Conservation (phyloP, 768 basidiomycete species). For the Russula vinacea region DNA sequence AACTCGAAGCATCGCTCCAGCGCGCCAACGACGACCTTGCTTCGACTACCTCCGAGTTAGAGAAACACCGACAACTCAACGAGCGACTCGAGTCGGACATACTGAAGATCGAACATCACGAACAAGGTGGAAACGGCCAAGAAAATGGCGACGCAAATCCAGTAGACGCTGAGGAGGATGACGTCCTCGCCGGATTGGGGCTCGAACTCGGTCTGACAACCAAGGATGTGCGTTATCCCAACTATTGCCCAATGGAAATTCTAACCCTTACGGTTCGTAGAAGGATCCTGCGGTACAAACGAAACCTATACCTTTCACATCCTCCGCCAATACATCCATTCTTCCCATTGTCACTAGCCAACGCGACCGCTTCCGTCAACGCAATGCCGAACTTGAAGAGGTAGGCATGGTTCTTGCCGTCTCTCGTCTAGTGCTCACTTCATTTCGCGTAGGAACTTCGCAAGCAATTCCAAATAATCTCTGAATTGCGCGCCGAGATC, state of each 20-base stretch:
- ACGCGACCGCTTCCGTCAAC: conserved; percentile 93
- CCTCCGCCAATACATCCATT: conserved; percentile 87
- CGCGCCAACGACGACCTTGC: conserved; percentile 57
- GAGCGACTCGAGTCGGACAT: conserved; percentile 92
- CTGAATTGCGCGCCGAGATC: conserved; percentile 89
- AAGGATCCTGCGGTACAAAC: conserved; percentile 41
- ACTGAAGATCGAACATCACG: conserved; percentile 69
- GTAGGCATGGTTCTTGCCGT: conserved; percentile 39
- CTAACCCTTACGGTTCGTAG: background rate
- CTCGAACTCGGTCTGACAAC: conserved; percentile 66
- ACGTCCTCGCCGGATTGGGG: conserved; percentile 57
- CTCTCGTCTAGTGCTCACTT: background rate
- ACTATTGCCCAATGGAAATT: background rate
- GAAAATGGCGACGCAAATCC: conserved; percentile 33
- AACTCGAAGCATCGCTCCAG: conserved; percentile 69
- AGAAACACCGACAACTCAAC: conserved; percentile 75
- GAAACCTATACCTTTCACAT: conserved; percentile 67
- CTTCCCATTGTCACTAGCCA: conserved; percentile 98
- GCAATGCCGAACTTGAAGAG: conserved; percentile 96
- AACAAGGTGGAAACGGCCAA: conserved; percentile 37
- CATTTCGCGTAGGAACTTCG: conserved; percentile 67
- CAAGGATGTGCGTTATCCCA: conserved; percentile 21
- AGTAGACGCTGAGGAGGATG: conserved; percentile 40
- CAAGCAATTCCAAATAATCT: conserved; percentile 91
- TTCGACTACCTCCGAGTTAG: conserved; percentile 59